Evolutionary conservation across 257 asterid genomes (phyloP).

Genomic region (Solanum infundibuliforme): DNA sequence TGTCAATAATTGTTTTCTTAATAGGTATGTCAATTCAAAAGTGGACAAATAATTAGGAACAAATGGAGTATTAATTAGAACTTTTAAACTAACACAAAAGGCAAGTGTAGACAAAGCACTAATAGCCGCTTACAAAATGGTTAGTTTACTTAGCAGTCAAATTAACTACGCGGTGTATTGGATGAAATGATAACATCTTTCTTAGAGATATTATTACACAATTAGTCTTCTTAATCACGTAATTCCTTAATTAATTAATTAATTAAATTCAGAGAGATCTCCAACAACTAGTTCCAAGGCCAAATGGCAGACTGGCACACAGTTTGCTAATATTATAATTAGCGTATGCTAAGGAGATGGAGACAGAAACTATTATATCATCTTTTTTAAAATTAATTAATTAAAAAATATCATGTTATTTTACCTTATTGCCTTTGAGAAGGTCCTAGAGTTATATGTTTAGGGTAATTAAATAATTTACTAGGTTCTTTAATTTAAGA

Average conservation of each 20-base stretch:
- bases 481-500: background rate
- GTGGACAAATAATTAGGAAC: rapidly evolving
- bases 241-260: background rate
- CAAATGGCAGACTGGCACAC: background rate
- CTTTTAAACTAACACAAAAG: background rate
- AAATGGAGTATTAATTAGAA: background rate
- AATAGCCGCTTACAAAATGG: background rate
- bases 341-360: background rate
- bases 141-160: background rate
- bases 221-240: background rate
- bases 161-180: background rate
- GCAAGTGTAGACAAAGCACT: background rate
- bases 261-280: background rate
- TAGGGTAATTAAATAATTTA: background rate
- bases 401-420: background rate
- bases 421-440: background rate
- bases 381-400: background rate
- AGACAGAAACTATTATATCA: background rate
- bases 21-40: rapidly evolving
- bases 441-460: background rate
- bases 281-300: background rate
- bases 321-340: background rate
- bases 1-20: rapidly evolving
- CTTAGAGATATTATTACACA: background rate
- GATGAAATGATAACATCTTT: background rate